These are phyloP conservation scores for Beauveria sp. DNA, from an alignment of 2,329 filamentous ascomycete species.

Conservation along the genomic window DNA sequence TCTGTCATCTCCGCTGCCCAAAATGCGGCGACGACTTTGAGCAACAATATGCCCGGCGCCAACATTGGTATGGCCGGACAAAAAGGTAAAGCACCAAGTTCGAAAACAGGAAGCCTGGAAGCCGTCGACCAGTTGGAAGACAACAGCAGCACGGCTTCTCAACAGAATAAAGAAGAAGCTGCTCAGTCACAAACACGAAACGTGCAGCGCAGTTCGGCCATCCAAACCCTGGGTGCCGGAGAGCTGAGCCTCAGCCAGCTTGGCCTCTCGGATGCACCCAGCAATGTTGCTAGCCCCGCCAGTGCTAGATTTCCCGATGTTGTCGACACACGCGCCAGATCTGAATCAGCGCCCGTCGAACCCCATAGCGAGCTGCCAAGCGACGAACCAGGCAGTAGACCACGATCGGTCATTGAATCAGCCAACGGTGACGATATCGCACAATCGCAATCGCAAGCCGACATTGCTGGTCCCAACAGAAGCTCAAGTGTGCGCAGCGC, in stretches of 20 bases:
- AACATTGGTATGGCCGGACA: slow-evolving; percentile 42
- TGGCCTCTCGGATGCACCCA: slow-evolving; percentile 61
- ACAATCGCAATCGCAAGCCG: slow-evolving; percentile 40
- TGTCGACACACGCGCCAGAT: slow-evolving; percentile 39
- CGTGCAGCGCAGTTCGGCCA: slow-evolving; percentile 62
- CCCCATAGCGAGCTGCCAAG: slow-evolving; percentile 21
- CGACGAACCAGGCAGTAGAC: slow-evolving; percentile 32
- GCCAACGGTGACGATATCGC: slow-evolving; percentile 50
- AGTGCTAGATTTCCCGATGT: slow-evolving; percentile 46
- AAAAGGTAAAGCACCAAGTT: slow-evolving; percentile 16
- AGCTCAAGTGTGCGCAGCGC: slow-evolving; percentile 62
- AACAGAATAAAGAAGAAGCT: slow-evolving; percentile 19
- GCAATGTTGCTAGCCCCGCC: slow-evolving; percentile 47
- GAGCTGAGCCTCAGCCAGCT: slow-evolving; percentile 85
- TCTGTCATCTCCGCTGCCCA: slow-evolving; percentile 89
- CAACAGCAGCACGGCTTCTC: slow-evolving; percentile 19
- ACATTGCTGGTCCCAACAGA: slow-evolving; percentile 57
- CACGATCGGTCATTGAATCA: slow-evolving; percentile 45
- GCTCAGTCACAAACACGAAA: not conserved
- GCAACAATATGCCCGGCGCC: slow-evolving; percentile 64
- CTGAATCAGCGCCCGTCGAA: slow-evolving; percentile 53
- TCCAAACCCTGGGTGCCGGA: slow-evolving; percentile 83
- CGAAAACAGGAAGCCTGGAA: slow-evolving; percentile 22
- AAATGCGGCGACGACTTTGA: slow-evolving; percentile 73
- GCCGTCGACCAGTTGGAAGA: slow-evolving; percentile 13